Conservation (phyloP, 768 basidiomycete species). For the Podaxis sp. region DNA sequence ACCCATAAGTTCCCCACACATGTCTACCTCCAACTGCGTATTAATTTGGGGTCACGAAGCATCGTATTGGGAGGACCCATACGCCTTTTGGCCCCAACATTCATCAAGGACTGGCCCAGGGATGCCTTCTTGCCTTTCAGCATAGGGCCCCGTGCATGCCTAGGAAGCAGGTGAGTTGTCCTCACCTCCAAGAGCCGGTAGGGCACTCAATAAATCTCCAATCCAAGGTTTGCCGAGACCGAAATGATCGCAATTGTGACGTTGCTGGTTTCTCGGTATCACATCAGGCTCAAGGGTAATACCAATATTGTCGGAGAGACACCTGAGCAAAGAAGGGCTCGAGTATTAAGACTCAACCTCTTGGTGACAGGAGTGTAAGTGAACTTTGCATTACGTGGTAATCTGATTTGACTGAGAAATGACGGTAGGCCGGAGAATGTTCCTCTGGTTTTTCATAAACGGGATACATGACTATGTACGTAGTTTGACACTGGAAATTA, state of each 20-base stretch:
- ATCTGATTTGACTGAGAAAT: background rate
- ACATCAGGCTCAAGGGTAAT: slow-evolving; percentile 45
- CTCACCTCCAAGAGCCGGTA: background rate
- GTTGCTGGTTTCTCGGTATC: slow-evolving; percentile 41
- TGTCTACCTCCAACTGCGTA: background rate
- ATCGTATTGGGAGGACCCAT: slow-evolving; percentile 50
- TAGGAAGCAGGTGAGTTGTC: slow-evolving; percentile 26
- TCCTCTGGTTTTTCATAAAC: background rate
- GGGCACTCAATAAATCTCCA: background rate
- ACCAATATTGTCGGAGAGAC: slow-evolving; percentile 41
- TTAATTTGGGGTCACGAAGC: slow-evolving; percentile 27
- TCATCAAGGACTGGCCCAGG: slow-evolving; percentile 12
- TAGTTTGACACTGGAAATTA: background rate
- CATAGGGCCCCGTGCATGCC: background rate
- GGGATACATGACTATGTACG: background rate
- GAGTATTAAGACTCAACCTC: slow-evolving; percentile 30
- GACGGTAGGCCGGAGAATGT: background rate
- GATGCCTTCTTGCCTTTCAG: slow-evolving; percentile 16
- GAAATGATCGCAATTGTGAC: slow-evolving; percentile 47
- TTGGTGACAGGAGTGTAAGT: slow-evolving; percentile 44
- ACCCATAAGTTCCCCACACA: slow-evolving; percentile 34
- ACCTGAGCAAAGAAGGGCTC: slow-evolving; percentile 38
- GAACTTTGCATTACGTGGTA: background rate
- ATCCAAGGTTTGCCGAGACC: slow-evolving; percentile 43
- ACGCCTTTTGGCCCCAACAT: slow-evolving; percentile 29